Conservation (phyloP, 1,284 basidiomycete genomes). For the Cryptococcus sp. region DNA sequence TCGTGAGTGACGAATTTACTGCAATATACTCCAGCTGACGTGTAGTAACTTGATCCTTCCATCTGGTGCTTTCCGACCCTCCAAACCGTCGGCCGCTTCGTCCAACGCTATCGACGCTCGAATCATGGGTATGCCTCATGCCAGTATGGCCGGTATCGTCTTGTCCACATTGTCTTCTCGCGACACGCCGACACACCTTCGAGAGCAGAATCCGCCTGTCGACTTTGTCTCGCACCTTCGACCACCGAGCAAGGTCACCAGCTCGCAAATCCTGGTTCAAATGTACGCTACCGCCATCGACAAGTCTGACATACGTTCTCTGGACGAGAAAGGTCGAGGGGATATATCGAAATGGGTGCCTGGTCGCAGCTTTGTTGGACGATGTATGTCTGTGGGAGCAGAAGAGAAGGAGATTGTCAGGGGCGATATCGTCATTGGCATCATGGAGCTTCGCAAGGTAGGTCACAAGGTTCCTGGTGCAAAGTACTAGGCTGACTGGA, state of each 20-base stretch:
- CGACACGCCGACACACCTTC: slow-evolving; percentile 49
- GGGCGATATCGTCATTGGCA: slow-evolving; percentile 76
- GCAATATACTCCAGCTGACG: background rate
- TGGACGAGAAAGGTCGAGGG: slow-evolving; percentile 49
- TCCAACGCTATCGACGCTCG: slow-evolving; percentile 59
- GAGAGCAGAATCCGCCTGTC: slow-evolving; percentile 46
- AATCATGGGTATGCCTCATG: slow-evolving; percentile 66
- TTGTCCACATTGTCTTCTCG: slow-evolving; percentile 23
- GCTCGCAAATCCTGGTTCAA: slow-evolving; percentile 67
- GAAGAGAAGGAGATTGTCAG: slow-evolving; percentile 65
- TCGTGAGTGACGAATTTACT: slow-evolving; percentile 23
- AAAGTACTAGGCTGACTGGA: background rate
- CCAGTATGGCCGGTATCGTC: slow-evolving; percentile 78
- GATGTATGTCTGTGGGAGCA: slow-evolving; percentile 70
- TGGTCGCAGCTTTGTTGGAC: slow-evolving; percentile 73
- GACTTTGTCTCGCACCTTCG: slow-evolving; percentile 62
- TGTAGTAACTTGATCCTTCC: slow-evolving; percentile 66
- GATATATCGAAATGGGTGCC: slow-evolving; percentile 54
- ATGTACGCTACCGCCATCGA: slow-evolving; percentile 79
- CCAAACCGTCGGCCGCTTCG: slow-evolving; percentile 48
- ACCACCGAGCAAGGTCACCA: slow-evolving; percentile 65
- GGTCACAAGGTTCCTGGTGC: slow-evolving; percentile 19
- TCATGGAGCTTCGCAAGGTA: slow-evolving; percentile 71
- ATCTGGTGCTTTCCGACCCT: slow-evolving; percentile 51
- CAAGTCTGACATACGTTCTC: slow-evolving; percentile 60